Base-by-base conservation (phyloP, 768 basidiomycete species). In the Hebeloma cylindrosporum region DNA sequence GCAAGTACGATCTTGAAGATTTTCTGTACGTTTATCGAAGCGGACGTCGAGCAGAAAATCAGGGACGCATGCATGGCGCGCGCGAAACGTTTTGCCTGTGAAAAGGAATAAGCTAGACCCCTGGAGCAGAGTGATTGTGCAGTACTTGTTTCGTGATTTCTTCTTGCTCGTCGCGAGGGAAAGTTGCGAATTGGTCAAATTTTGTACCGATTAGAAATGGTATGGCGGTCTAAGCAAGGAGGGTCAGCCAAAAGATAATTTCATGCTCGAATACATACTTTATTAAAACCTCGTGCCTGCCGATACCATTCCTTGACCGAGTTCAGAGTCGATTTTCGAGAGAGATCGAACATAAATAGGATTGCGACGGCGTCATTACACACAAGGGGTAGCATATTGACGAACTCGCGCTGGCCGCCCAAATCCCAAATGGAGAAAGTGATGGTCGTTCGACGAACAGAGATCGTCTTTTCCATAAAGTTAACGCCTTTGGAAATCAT, bases 401-500 rank as follows among this genome's bases (percentile, higher is more conserved):
- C 96, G 67, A 99, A 99, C 68, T 99, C 96, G 41, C 95, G 79
- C 65, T 99, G 95, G 36, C 92, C 93, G 53, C 93, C 93, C 45
- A 96, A 73, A 75, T 96, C 93, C 94, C 96, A 99, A 68, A 98
- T 96, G 53, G 94, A 97, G 73, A 99, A 98, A 2, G 95, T 97
- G 67, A 99, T 98, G 44, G 95, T 96, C 47, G 96, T 98, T 66
- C 94, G 86, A 56, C 96, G 85, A 56, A 99, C 95, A 44, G 90
- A 88, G 59, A 99, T 97, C 11, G 95, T 96, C 77, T 99, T 99
- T 75, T 99, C 95, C 96, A 98, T 98, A 69, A 98, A 98, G 70
- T 97, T 97, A 73, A 97, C 93, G 74, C 95, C 91, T 74, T 33
- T 39, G 36, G 14, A 44, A 47, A 32, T 28, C 51, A 34, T 47